phyloP scores from a whole-genome alignment of 2,329 filamentous ascomycete genomes.

The Pezicula neosporulosa region DNA sequence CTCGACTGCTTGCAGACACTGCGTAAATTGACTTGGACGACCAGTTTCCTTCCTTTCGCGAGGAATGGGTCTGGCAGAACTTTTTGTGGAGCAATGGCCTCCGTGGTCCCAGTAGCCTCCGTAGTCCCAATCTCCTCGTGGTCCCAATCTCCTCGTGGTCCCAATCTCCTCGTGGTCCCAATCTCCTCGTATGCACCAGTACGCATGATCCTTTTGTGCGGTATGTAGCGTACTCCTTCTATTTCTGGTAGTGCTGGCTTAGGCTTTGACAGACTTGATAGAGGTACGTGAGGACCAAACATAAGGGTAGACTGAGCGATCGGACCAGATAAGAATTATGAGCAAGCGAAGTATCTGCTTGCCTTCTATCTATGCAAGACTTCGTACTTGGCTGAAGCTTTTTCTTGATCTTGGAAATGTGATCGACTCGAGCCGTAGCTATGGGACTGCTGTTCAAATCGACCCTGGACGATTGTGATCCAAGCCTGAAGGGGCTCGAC shows the following conservation, averaged over 20 bases:
- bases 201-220: constrained; percentile 20
- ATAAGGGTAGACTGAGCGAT: constrained; percentile 4
- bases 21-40: constrained; percentile 15
- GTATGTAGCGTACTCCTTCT: constrained; percentile 17
- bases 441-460: constrained; percentile 24
- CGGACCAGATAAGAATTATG: background rate
- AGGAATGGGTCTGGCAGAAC: constrained; percentile 22
- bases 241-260: constrained; percentile 20
- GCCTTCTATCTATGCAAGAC: background rate
- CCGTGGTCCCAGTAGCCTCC: too few species aligned
- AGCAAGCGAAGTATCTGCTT: background rate
- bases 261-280: constrained; percentile 18
- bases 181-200: constrained; percentile 20
- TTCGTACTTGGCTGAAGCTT: constrained; percentile 3
- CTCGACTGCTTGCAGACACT: constrained; percentile 11
- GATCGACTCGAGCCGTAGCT: constrained; percentile 12
- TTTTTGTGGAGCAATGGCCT: constrained; percentile 16
- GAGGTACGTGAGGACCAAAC: constrained; percentile 15
- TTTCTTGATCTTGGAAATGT: constrained; percentile 10
- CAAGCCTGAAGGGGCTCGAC: constrained; percentile 9
- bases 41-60: constrained; percentile 6
- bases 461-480: constrained; percentile 20
- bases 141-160: too few species aligned
- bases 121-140: too few species aligned
- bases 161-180: too few species aligned